These are phyloP conservation scores for Taxillus chinensis DNA, from an alignment of 164 flowering plant species.

Conservation along the genomic window DNA sequence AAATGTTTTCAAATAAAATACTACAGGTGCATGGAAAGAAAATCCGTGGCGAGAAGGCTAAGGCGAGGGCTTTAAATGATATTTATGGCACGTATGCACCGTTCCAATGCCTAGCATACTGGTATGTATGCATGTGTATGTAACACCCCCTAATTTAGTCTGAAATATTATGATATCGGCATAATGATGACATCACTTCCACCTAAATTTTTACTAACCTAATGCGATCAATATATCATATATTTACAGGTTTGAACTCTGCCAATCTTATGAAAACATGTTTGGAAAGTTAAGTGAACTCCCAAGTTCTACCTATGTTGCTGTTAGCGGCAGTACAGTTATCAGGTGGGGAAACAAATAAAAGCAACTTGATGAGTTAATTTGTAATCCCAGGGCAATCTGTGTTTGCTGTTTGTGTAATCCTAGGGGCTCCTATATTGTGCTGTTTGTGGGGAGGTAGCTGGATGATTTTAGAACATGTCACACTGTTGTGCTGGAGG, in stretches of 20 bases:
- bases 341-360: not conserved
- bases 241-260: constrained; percentile 8
- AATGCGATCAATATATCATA: not conserved
- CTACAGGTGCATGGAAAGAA: constrained; percentile 4
- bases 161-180: not conserved
- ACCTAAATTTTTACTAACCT: not conserved
- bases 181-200: not conserved
- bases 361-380: no score
- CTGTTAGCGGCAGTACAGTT: not conserved
- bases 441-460: no score
- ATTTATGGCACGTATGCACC: constrained; percentile 18
- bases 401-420: no score
- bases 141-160: not conserved
- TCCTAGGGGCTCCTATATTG: no score
- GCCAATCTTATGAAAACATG: constrained; percentile 3
- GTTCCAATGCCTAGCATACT: constrained; percentile 20
- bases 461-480: no score
- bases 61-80: not conserved
- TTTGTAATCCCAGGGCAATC: no score
- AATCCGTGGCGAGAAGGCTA: not conserved
- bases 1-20: not conserved
- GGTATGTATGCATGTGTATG: constrained; percentile 5
- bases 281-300: constrained; percentile 10
- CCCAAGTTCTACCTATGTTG: not conserved
- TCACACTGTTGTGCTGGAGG: no score